A percentile compares a stretch with the other conserved stretches of the same genome.
Evolutionary conservation across 2,329 filamentous ascomycete genomes (phyloP).

Genomic region (Sporothrix euskadiensis): DNA sequence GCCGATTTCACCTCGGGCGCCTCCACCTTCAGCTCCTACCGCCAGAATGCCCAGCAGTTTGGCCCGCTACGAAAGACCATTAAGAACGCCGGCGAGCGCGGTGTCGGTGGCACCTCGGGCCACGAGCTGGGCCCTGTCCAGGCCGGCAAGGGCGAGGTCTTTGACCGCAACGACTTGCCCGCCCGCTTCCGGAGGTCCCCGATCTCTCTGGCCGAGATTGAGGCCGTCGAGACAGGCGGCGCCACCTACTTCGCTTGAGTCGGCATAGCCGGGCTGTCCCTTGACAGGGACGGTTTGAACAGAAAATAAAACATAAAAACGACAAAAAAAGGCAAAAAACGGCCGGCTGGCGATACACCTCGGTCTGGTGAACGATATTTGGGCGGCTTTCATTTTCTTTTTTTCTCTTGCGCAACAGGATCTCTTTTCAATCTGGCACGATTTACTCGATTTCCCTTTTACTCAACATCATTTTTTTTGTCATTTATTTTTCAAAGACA

Average conservation of each 20-base stretch:
- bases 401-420: conserved; percentile 4
- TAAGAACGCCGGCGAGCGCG: conserved; percentile 39
- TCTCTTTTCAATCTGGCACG: conserved; percentile 8
- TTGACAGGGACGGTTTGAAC: not conserved
- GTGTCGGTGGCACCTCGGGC: conserved; percentile 65
- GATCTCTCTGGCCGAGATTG: conserved; percentile 82
- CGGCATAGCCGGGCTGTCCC: not conserved
- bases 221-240: conserved; percentile 91
- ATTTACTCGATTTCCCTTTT: not conserved
- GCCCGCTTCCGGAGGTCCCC: conserved; percentile 74
- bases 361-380: conserved; percentile 8
- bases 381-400: conserved; percentile 3
- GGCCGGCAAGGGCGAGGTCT: conserved; percentile 72
- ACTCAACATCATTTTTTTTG: not conserved
- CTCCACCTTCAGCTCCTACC: conserved; percentile 72
- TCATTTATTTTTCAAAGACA: not conserved
- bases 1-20: conserved; percentile 48
- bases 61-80: conserved; percentile 68
- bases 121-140: conserved; percentile 70
- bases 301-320: not conserved
- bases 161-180: conserved; percentile 87
- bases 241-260: conserved; percentile 53
- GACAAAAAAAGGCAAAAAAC: not conserved
- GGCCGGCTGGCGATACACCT: not conserved
- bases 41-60: conserved; percentile 75